Conservation (phyloP, 2,329 filamentous ascomycete species). For the Aspergillus sp. region DNA sequence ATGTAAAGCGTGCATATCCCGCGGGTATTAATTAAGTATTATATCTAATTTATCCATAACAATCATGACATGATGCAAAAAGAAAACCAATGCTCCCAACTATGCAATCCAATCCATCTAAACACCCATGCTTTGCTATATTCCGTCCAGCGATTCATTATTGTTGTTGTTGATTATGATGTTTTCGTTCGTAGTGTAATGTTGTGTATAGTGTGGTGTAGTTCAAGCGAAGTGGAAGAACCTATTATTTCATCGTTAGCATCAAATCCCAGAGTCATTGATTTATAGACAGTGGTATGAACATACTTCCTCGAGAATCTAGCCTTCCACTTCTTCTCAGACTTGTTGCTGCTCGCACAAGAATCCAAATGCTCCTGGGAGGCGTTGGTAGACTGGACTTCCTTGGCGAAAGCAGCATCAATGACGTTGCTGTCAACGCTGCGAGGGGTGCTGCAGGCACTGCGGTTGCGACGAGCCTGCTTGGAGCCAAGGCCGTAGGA, state of each 20-base stretch:
- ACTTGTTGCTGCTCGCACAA: background rate
- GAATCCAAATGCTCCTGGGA: background rate
- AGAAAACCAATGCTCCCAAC: background rate
- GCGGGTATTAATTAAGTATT: background rate
- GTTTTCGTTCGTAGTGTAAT: too few relatives aligned
- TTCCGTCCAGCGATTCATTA: too few relatives aligned
- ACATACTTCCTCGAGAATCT: slow-evolving; percentile 1
- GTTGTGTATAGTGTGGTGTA: too few relatives aligned
- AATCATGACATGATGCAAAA: background rate
- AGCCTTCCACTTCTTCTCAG: background rate
- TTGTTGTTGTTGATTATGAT: too few relatives aligned
- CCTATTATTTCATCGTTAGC: too few relatives aligned
- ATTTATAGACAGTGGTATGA: too few relatives aligned
- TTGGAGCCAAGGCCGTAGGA: background rate
- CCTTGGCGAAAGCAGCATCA: background rate
- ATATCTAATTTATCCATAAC: background rate
- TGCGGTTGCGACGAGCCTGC: background rate
- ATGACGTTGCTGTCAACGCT: background rate
- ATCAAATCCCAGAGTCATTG: too few relatives aligned
- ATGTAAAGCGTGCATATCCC: background rate
- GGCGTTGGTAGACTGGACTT: background rate
- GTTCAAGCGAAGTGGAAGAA: too few relatives aligned
- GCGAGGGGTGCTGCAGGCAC: background rate
- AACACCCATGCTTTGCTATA: too few relatives aligned
- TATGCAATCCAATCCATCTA: too few relatives aligned